Percentiles rank a stretch among this genome's conserved stretches.
phyloP scores from a whole-genome alignment of 1,284 basidiomycete species.

The Papiliotrema fonsecae region DNA sequence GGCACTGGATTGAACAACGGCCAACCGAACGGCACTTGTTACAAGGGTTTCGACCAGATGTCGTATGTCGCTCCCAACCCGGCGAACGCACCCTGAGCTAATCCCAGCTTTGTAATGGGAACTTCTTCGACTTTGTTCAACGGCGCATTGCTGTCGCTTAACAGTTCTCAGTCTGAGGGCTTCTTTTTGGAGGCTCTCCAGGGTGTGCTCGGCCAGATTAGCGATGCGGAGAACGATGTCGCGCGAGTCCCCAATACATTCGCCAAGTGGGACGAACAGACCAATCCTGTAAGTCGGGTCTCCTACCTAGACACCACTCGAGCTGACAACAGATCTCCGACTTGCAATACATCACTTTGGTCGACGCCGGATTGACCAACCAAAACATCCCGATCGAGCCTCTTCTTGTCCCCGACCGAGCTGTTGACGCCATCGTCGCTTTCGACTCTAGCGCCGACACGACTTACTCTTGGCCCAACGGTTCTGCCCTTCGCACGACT shows the following conservation, averaged over 20 bases:
- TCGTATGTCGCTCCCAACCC: constrained; percentile 20
- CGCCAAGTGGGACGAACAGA: constrained; percentile 34
- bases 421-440: constrained; percentile 53
- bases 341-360: constrained; percentile 46
- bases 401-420: constrained; percentile 50
- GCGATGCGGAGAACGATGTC: constrained; percentile 48
- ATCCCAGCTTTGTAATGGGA: constrained; percentile 45
- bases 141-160: constrained; percentile 25
- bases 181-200: constrained; percentile 30
- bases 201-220: constrained; percentile 35
- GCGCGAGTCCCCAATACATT: constrained; percentile 50
- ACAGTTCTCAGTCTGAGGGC: constrained; percentile 39
- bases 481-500: constrained; percentile 46
- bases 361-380: constrained; percentile 51
- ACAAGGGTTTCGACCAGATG: constrained; percentile 46
- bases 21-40: constrained; percentile 39
- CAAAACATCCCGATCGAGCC: constrained; percentile 54
- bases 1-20: constrained; percentile 42
- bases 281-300: constrained; percentile 35
- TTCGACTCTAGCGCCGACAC: constrained; percentile 55
- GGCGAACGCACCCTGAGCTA: neutral
- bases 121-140: constrained; percentile 49
- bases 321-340: constrained; percentile 16
- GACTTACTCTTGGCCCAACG: constrained; percentile 52
- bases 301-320: too few relatives aligned